A percentile compares a stretch with the other conserved stretches of the same genome.
phyloP scores from a whole-genome alignment of 257 asterid genomes.

The Gentiana dahurica region DNA sequence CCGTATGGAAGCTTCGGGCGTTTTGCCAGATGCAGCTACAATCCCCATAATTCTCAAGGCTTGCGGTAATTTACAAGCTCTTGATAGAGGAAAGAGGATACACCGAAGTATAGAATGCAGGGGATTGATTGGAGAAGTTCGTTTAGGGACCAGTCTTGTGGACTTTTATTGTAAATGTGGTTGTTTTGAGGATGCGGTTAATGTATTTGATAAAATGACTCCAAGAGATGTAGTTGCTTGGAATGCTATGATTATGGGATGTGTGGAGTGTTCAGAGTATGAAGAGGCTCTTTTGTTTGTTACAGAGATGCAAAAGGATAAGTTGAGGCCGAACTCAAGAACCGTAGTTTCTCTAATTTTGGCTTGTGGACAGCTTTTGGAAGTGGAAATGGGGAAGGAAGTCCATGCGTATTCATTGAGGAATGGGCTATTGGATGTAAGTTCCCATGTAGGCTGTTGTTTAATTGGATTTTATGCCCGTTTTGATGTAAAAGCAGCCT shows the following conservation, averaged over 20 bases:
- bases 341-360: constrained; percentile 11
- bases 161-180: constrained; percentile 19
- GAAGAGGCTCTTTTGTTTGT: constrained; percentile 11
- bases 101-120: constrained; percentile 3
- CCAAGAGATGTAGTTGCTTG: constrained; percentile 19
- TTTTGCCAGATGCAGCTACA: constrained; percentile 11
- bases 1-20: constrained; percentile 18
- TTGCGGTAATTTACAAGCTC: constrained; percentile 15
- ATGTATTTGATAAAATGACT: constrained; percentile 15
- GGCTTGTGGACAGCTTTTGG: constrained; percentile 12
- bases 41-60: constrained; percentile 28
- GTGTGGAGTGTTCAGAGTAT: constrained; percentile 11
- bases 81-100: constrained; percentile 20
- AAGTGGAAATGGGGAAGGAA: constrained; percentile 20
- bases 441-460: constrained; percentile 17
- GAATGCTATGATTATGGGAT: constrained; percentile 27
- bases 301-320: constrained; percentile 20
- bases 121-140: constrained; percentile 16
- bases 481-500: constrained; percentile 10
- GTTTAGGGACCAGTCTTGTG: constrained; percentile 16
- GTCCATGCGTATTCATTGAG: constrained; percentile 25
- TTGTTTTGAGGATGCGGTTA: constrained; percentile 8
- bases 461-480: constrained; percentile 20
- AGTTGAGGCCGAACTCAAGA: constrained; percentile 18
- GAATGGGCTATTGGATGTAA: constrained; percentile 15